Evolutionary conservation across 192 early-diverging fungal genomes (phyloP).

Genomic region (Piromyces finnis): DNA sequence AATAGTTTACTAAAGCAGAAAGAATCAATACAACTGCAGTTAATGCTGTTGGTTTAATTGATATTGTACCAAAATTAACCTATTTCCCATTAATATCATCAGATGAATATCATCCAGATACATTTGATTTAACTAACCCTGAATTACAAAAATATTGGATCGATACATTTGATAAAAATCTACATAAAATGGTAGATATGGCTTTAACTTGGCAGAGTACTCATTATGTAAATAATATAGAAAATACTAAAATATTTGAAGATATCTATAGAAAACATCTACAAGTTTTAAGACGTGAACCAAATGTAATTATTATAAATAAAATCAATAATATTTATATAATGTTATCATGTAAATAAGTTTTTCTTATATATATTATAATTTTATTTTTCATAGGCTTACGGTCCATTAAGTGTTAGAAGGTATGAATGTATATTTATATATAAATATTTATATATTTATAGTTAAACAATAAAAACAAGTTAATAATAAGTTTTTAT

Average conservation of each 20-base stretch:
- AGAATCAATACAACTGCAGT: background rate
- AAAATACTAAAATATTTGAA: conserved; percentile 1
- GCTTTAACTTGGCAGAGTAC: conserved; percentile 19
- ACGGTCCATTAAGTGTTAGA: conserved; percentile 53
- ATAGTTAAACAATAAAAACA: too few species aligned
- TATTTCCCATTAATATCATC: conserved; percentile 37
- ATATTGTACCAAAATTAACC: background rate
- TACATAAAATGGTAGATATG: conserved; percentile 39
- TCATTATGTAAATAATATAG: background rate
- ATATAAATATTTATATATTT: too few species aligned
- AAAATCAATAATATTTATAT: too few species aligned
- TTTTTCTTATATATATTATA: too few species aligned
- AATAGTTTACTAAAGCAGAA: background rate
- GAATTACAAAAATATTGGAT: conserved; percentile 56
- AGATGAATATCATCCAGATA: conserved; percentile 47
- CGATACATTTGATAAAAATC: conserved; percentile 43
- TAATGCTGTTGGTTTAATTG: background rate
- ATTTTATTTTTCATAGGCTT: conserved; percentile 6
- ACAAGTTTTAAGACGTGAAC: conserved; percentile 35
- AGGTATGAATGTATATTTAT: too few species aligned
- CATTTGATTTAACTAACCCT: conserved; percentile 33
- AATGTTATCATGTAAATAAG: too few species aligned
- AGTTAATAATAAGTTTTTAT: too few species aligned
- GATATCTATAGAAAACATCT: conserved; percentile 49
- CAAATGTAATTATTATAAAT: conserved; percentile 11